A percentile compares a stretch with the other conserved stretches of the same genome.
Evolutionary conservation across 768 basidiomycete species (phyloP).

Genomic region (Amanita exitialis): DNA sequence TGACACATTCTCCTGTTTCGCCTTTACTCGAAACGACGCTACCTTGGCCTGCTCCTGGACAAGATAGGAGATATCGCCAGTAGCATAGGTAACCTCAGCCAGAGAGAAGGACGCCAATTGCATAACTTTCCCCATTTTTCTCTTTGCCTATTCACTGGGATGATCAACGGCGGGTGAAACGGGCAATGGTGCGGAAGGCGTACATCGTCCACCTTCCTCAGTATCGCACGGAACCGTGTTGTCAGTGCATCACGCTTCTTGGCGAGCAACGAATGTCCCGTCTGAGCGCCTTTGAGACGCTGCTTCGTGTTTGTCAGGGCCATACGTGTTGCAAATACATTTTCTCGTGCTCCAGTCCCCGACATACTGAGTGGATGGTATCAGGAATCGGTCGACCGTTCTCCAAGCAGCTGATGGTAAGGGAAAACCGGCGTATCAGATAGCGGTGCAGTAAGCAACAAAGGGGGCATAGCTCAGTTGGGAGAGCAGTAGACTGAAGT

Average conservation of each 20-base stretch:
- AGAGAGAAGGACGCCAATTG: slow-evolving; percentile 98
- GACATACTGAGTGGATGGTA: slow-evolving; percentile 48
- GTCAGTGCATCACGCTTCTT: slow-evolving; percentile 98
- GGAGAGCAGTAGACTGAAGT: slow-evolving; percentile 71
- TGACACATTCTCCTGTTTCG: slow-evolving; percentile 96
- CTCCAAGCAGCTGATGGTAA: neutral
- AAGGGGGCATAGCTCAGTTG: slow-evolving; percentile 63
- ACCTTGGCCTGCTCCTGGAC: slow-evolving; percentile 93
- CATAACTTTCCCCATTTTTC: slow-evolving; percentile 98
- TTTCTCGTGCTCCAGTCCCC: slow-evolving; percentile 82
- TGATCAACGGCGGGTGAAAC: slow-evolving; percentile 12
- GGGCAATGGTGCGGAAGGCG: slow-evolving; percentile 9
- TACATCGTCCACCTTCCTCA: slow-evolving; percentile 97
- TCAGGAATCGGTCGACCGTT: slow-evolving; percentile 4
- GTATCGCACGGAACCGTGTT: slow-evolving; percentile 87
- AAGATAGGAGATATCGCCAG: slow-evolving; percentile 95
- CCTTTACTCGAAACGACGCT: slow-evolving; percentile 87
- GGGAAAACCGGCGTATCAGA: neutral
- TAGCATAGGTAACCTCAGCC: slow-evolving; percentile 97
- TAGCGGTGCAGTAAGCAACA: too few relatives aligned
- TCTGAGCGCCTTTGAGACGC: slow-evolving; percentile 86
- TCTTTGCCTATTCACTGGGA: slow-evolving; percentile 65
- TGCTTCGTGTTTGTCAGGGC: slow-evolving; percentile 89
- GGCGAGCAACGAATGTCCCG: slow-evolving; percentile 89
- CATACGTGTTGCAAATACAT: slow-evolving; percentile 96